Conservation (phyloP, 2,329 filamentous ascomycete genomes). For the Trichoderma cornu-damae region DNA sequence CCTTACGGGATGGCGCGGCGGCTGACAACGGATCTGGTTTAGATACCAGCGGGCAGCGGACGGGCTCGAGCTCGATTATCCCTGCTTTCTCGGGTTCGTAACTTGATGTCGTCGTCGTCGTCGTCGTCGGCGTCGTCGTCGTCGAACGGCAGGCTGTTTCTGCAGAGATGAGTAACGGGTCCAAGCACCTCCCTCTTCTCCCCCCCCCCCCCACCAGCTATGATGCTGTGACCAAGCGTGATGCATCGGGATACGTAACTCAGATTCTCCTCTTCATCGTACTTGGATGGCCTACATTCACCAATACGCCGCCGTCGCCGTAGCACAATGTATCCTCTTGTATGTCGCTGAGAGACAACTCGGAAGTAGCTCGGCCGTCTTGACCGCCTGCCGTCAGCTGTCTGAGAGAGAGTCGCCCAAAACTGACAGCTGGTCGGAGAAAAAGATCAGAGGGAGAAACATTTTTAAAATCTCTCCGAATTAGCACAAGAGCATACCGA, state of each 20-base stretch:
- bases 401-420: conserved; percentile 25
- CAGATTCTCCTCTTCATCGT: background rate
- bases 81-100: background rate
- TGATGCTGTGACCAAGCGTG: conserved; percentile 5
- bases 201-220: background rate
- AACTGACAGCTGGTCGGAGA: conserved; percentile 10
- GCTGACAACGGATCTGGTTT: conserved; percentile 2
- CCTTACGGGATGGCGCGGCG: conserved; percentile 7
- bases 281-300: conserved; percentile 9
- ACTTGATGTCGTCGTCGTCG: background rate
- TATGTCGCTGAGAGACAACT: conserved; percentile 20
- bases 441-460: background rate
- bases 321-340: conserved; percentile 10
- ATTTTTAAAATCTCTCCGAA: background rate
- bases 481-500: background rate
- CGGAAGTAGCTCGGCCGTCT: conserved; percentile 25
- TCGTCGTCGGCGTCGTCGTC: too few species aligned
- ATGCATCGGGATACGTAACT: background rate
- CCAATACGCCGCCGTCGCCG: background rate
- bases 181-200: background rate
- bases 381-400: conserved; percentile 21
- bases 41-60: background rate
- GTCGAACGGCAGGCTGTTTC: background rate
- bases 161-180: background rate
- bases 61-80: background rate